Evolutionary conservation across 208 protist genomes (phyloP), one percentile per base, ranked within the genome.

Genomic region (Balamuthia mandrillaris): DNA sequence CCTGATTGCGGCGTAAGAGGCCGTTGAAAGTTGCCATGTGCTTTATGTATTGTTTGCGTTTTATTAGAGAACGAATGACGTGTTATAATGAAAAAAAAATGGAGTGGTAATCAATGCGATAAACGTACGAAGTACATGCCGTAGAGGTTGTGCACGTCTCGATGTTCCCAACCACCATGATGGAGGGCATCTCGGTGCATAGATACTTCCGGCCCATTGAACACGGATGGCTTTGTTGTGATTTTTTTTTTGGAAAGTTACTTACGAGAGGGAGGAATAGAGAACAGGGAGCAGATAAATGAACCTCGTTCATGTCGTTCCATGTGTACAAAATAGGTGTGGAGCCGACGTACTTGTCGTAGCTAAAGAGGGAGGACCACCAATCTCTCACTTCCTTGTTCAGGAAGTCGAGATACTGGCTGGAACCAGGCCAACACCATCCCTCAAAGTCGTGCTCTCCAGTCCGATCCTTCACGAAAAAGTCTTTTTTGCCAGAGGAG

Each of bases 221-320:
- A 99, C 6, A 99, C 97, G 0, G 96, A 98, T 3, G 98, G 98
- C 91, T 98, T n/a, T n/a, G n/a, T n/a, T n/a, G n/a, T n/a, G n/a
- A n/a, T n/a, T n/a, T n/a, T n/a, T n/a, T n/a, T n/a, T n/a, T n/a
- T n/a, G n/a, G n/a, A n/a, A n/a, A n/a, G n/a, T n/a, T n/a, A n/a
- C n/a, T n/a, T n/a, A n/a, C n/a, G n/a, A n/a, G n/a, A n/a, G n/a
- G n/a, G n/a, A n/a, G n/a, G n/a, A n/a, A n/a, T n/a, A n/a, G n/a
- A n/a, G n/a, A n/a, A n/a, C n/a, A n/a, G n/a, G n/a, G 7, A 37
- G 18, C 72, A n/a, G 12, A 5, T 2, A 37, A 79, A 0, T 18
- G 10, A 27, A 88, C 79, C 79, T 96, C 94, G 87, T 99, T 99
- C 98, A 99, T 99, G 93, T 99, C 98, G 56, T 99, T 99, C 98